phyloP scores from a whole-genome alignment of 257 asterid species.

The Sherardia arvensis region DNA sequence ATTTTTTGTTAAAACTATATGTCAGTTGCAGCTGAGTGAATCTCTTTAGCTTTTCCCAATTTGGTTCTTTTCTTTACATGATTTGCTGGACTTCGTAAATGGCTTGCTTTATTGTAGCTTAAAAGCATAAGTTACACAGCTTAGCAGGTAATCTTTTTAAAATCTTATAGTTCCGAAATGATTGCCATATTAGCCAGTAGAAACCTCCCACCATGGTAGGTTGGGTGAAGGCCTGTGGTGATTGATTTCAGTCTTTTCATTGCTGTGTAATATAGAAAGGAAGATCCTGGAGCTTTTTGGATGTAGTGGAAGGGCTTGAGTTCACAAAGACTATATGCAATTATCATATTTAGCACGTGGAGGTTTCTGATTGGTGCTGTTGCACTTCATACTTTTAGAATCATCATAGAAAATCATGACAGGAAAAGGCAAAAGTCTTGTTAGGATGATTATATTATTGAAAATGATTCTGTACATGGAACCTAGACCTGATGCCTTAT shows the following conservation, averaged over 20 bases:
- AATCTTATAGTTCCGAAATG: background rate
- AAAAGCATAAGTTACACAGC: background rate
- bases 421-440: background rate
- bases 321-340: background rate
- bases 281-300: slow-evolving; percentile 4
- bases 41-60: background rate
- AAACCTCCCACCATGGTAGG: background rate
- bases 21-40: background rate
- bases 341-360: slow-evolving; percentile 1
- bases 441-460: background rate
- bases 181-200: background rate
- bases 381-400: background rate
- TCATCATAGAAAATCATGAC: background rate
- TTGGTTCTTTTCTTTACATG: background rate
- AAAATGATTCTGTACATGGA: background rate
- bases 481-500: background rate
- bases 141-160: background rate
- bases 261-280: background rate
- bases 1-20: background rate
- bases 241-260: background rate
- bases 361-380: background rate
- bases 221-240: background rate
- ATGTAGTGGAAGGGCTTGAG: background rate
- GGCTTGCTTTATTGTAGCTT: background rate
- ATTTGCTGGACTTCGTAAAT: background rate